Evolutionary conservation across 2,329 filamentous ascomycete genomes (phyloP).

Genomic region (Escovopsis sp.): DNA sequence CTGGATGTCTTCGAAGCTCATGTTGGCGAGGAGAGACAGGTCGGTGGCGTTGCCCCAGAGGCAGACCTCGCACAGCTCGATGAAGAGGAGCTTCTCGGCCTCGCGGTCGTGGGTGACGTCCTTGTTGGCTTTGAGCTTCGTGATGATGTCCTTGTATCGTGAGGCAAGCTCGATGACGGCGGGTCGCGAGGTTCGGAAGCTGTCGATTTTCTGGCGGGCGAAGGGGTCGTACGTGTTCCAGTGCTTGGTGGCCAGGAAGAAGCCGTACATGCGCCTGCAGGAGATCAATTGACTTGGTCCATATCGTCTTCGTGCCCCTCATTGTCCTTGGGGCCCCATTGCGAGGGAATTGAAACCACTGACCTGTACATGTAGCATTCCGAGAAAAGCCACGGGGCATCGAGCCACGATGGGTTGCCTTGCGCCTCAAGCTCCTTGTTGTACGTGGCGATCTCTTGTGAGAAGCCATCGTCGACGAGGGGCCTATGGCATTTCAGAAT

Average conservation of each 20-base stretch:
- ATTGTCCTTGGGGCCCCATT: too few species aligned
- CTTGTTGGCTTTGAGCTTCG: constrained; percentile 44
- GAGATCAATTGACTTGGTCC: too few species aligned
- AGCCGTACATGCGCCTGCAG: constrained; percentile 56
- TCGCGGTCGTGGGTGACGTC: constrained; percentile 42
- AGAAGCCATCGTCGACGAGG: constrained; percentile 58
- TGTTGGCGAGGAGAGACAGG: constrained; percentile 73
- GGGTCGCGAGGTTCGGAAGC: constrained; percentile 80
- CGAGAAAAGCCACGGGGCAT: constrained; percentile 73
- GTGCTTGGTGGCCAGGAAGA: constrained; percentile 60
- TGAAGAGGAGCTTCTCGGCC: constrained; percentile 66
- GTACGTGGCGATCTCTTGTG: constrained; percentile 70
- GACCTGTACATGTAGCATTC: constrained; percentile 91
- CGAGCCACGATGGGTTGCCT: constrained; percentile 65
- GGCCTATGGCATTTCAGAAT: constrained; percentile 33
- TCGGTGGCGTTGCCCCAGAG: constrained; percentile 97
- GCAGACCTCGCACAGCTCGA: constrained; percentile 91
- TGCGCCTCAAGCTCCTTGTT: constrained; percentile 71
- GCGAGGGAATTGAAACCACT: too few species aligned
- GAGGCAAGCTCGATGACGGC: constrained; percentile 70
- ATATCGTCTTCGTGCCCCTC: not conserved
- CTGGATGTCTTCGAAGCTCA: constrained; percentile 92
- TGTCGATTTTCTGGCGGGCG: constrained; percentile 74
- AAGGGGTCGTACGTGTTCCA: constrained; percentile 93
- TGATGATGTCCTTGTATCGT: constrained; percentile 62